Evolutionary conservation across 2,329 filamentous ascomycete species (phyloP).

Genomic region (Pestalotiopsis sp.): DNA sequence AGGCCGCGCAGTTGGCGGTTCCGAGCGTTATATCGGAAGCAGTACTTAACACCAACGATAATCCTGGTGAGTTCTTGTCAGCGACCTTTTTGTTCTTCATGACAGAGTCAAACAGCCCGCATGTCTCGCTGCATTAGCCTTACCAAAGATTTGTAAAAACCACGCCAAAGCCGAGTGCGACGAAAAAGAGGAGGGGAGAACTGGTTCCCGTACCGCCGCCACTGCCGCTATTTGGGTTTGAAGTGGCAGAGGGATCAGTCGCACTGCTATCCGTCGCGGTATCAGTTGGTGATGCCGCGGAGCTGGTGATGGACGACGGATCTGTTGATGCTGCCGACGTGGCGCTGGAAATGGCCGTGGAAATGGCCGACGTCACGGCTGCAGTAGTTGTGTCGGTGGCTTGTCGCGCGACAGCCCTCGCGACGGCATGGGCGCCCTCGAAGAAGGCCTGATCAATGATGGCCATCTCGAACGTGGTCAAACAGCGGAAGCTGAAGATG

Average conservation of each 20-base stretch:
- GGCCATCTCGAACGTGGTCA: conserved; percentile 33
- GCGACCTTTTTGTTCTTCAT: not conserved
- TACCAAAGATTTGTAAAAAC: conserved; percentile 99
- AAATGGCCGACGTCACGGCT: conserved; percentile 11
- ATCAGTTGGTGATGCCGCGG: conserved; percentile 4
- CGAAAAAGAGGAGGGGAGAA: conserved; percentile 86
- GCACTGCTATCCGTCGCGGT: conserved; percentile 15
- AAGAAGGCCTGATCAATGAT: conserved; percentile 38
- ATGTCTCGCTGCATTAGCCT: conserved; percentile 33
- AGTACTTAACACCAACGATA: conserved; percentile 99
- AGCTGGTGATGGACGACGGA: conserved; percentile 5
- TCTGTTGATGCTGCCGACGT: conserved; percentile 1
- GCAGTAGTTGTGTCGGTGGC: conserved; percentile 21
- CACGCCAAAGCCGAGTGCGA: conserved; percentile 93
- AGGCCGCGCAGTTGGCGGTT: conserved; percentile 74
- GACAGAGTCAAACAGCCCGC: conserved; percentile 17
- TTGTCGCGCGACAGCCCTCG: conserved; percentile 34
- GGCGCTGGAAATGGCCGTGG: conserved; percentile 10
- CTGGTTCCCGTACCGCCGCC: conserved; percentile 56
- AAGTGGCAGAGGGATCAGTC: conserved; percentile 19
- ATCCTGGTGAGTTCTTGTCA: conserved; percentile 67
- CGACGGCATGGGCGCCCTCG: conserved; percentile 39
- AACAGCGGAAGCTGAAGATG: not conserved
- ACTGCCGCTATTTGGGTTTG: conserved; percentile 20
- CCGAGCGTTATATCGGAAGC: conserved; percentile 95